Evolutionary conservation across 2,329 filamentous ascomycete genomes (phyloP).

Genomic region (Colletotrichum brevisporum): DNA sequence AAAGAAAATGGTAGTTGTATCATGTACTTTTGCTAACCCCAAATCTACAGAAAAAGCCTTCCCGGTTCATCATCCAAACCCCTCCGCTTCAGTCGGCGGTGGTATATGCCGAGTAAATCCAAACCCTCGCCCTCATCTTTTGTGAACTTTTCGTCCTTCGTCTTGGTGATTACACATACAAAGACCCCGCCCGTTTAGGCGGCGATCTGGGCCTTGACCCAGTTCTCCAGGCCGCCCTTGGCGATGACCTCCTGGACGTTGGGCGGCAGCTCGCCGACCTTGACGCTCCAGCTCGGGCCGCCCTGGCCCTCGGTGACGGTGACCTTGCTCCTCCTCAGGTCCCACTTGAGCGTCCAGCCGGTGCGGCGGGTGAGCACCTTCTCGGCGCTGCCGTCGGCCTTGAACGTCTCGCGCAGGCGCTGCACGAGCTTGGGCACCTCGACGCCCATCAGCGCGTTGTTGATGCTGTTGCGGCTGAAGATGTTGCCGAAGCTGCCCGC

Average conservation of each 20-base stretch:
- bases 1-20: not conserved
- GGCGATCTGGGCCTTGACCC: constrained; percentile 80
- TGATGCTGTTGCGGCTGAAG: constrained; percentile 83
- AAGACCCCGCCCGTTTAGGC: too few relatives aligned
- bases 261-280: constrained; percentile 85
- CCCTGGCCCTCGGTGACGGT: constrained; percentile 74
- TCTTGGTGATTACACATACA: too few relatives aligned
- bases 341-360: constrained; percentile 88
- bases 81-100: not conserved
- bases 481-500: constrained; percentile 88
- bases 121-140: not conserved
- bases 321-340: constrained; percentile 80
- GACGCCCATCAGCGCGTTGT: constrained; percentile 81
- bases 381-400: constrained; percentile 49
- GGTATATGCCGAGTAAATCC: too few relatives aligned
- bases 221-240: constrained; percentile 82
- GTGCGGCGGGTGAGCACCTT: constrained; percentile 79
- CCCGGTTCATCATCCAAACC: not conserved
- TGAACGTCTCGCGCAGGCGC: constrained; percentile 74
- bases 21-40: not conserved
- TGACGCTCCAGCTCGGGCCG: constrained; percentile 80
- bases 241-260: constrained; percentile 92
- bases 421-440: constrained; percentile 78
- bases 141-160: too few relatives aligned
- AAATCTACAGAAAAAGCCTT: not conserved